phyloP scores from a whole-genome alignment of 495 filamentous ascomycete genomes.

The Astrothelium subdiscretum region DNA sequence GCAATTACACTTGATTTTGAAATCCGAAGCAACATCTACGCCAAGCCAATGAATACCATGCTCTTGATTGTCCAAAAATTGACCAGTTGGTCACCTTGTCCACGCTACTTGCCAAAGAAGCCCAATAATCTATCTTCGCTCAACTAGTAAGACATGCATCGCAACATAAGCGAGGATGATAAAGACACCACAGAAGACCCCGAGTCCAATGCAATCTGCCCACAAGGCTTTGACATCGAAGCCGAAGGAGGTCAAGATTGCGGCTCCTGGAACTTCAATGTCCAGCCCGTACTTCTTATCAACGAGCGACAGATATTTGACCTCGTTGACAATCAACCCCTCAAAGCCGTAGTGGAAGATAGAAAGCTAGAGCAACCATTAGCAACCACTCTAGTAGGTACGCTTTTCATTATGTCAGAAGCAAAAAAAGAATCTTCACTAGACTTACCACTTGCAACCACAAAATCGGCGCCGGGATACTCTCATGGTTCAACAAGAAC shows the following conservation, averaged over 20 bases:
- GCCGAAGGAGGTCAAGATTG: constrained; percentile 87
- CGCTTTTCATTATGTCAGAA: background rate
- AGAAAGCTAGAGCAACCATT: constrained; percentile 46
- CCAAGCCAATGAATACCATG: background rate
- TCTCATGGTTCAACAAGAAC: constrained; percentile 84
- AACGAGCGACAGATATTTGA: constrained; percentile 74
- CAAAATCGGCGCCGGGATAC: constrained; percentile 66
- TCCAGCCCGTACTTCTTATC: constrained; percentile 90
- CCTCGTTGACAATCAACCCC: constrained; percentile 94
- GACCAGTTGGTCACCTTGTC: background rate
- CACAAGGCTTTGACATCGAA: constrained; percentile 78
- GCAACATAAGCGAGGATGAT: constrained; percentile 80
- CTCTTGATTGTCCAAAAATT: background rate
- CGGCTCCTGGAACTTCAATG: constrained; percentile 89
- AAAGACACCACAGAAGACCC: constrained; percentile 69
- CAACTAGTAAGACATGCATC: constrained; percentile 88
- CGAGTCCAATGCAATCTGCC: constrained; percentile 73
- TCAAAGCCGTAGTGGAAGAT: constrained; percentile 99
- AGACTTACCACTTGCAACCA: constrained; percentile 74
- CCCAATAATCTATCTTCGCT: constrained; percentile 55
- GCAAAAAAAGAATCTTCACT: background rate
- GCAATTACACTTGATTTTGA: background rate
- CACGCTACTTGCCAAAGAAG: background rate
- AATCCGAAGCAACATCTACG: background rate
- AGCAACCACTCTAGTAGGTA: constrained; percentile 17